Conservation (phyloP, 192 early-diverging fungal genomes). For the Ambispora gerdemannii region DNA sequence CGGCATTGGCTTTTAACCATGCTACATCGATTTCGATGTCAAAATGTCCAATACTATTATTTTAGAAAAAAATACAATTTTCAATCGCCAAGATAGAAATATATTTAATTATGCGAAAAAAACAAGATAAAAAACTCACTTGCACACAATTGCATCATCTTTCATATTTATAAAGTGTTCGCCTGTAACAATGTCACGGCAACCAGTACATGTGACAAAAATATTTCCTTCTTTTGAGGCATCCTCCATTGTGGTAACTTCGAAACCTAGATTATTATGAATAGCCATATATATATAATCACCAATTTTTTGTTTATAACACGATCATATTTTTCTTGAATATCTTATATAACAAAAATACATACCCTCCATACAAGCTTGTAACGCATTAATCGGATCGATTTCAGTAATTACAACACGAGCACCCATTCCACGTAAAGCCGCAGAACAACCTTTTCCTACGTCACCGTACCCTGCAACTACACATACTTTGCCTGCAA, state of each 20-base stretch:
- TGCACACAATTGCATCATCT: slow-evolving; percentile 99
- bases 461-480: slow-evolving; percentile 99
- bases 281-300: no score
- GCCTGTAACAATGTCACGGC: slow-evolving; percentile 96
- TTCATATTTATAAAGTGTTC: slow-evolving; percentile 91
- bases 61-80: background rate
- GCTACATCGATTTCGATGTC: slow-evolving; percentile 98
- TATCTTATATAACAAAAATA: slow-evolving; percentile 20
- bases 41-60: slow-evolving; percentile 89
- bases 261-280: slow-evolving; percentile 59
- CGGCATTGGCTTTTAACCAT: slow-evolving; percentile 96
- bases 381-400: slow-evolving; percentile 99
- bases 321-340: no score
- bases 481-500: slow-evolving; percentile 97
- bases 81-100: background rate
- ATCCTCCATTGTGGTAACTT: slow-evolving; percentile 99
- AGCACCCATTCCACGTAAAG: slow-evolving; percentile 96
- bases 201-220: slow-evolving; percentile 98
- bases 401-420: slow-evolving; percentile 97
- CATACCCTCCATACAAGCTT: slow-evolving; percentile 93
- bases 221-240: slow-evolving; percentile 90
- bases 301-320: no score
- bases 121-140: slow-evolving; percentile 34
- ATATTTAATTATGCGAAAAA: background rate
- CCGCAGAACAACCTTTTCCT: slow-evolving; percentile 98